Conservation (phyloP, 2,329 filamentous ascomycete species). For the Claviceps maximensis region DNA sequence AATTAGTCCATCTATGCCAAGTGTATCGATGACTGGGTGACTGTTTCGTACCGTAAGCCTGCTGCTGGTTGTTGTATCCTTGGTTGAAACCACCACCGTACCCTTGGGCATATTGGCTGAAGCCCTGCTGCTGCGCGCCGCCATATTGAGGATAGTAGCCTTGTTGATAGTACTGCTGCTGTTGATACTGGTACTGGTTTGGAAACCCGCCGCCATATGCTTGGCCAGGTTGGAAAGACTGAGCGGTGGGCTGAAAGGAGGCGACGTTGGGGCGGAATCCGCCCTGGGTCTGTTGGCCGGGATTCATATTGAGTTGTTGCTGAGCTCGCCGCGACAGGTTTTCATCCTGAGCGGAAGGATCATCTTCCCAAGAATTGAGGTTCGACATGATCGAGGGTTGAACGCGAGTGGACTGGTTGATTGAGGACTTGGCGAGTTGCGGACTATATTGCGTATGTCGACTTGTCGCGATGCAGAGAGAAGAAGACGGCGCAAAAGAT, state of each 20-base stretch:
- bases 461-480: neutral
- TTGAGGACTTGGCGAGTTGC: neutral
- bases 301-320: constrained; percentile 62
- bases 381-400: constrained; percentile 59
- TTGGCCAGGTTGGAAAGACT: constrained; percentile 61
- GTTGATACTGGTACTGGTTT: constrained; percentile 42
- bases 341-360: constrained; percentile 64
- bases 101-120: constrained; percentile 38
- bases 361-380: constrained; percentile 92
- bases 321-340: constrained; percentile 64
- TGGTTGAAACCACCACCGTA: constrained; percentile 39
- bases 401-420: neutral
- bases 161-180: constrained; percentile 36
- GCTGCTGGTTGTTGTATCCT: constrained; percentile 30
- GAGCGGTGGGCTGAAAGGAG: constrained; percentile 60
- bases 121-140: constrained; percentile 28
- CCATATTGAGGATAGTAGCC: constrained; percentile 48
- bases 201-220: constrained; percentile 45
- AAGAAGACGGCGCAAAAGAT: neutral
- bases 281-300: constrained; percentile 26
- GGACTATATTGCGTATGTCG: neutral
- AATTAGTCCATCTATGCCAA: neutral
- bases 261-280: constrained; percentile 39
- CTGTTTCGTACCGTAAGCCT: constrained; percentile 26
- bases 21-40: neutral